phyloP scores from a whole-genome alignment of 1,284 basidiomycete genomes.

The Pseudozyma thailandica region DNA sequence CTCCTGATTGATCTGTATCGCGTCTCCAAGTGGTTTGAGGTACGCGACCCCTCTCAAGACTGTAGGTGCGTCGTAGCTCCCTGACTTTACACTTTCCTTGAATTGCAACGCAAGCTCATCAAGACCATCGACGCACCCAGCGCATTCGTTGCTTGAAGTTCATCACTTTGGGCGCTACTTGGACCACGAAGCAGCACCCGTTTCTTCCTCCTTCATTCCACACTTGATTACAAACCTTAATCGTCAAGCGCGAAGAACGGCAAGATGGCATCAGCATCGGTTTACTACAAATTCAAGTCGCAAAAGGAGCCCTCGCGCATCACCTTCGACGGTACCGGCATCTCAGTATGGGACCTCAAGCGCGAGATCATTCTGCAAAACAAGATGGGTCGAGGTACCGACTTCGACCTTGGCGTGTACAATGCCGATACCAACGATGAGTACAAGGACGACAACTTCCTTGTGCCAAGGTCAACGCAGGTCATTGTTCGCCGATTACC shows the following conservation, averaged over 20 bases:
- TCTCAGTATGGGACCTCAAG: slow-evolving; percentile 98
- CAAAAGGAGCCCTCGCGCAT: slow-evolving; percentile 93
- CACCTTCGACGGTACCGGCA: slow-evolving; percentile 97
- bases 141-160: too few relatives aligned
- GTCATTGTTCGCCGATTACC: slow-evolving; percentile 92
- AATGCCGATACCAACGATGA: slow-evolving; percentile 71
- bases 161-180: too few relatives aligned
- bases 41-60: background rate
- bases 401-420: slow-evolving; percentile 92
- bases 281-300: slow-evolving; percentile 98
- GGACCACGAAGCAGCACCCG: too few relatives aligned
- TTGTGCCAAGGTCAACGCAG: slow-evolving; percentile 93
- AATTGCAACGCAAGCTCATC: slow-evolving; percentile 1
- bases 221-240: too few relatives aligned
- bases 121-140: too few relatives aligned
- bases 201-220: background rate
- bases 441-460: slow-evolving; percentile 87
- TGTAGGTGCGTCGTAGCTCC: slow-evolving; percentile 3
- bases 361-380: slow-evolving; percentile 96
- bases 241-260: too few relatives aligned
- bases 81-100: background rate
- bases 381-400: slow-evolving; percentile 92
- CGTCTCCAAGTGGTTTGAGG: slow-evolving; percentile 26
- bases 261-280: slow-evolving; percentile 70
- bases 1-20: slow-evolving; percentile 34